Conservation (phyloP, 192 early-diverging fungal genomes). For the Chytriomyces confervae region DNA sequence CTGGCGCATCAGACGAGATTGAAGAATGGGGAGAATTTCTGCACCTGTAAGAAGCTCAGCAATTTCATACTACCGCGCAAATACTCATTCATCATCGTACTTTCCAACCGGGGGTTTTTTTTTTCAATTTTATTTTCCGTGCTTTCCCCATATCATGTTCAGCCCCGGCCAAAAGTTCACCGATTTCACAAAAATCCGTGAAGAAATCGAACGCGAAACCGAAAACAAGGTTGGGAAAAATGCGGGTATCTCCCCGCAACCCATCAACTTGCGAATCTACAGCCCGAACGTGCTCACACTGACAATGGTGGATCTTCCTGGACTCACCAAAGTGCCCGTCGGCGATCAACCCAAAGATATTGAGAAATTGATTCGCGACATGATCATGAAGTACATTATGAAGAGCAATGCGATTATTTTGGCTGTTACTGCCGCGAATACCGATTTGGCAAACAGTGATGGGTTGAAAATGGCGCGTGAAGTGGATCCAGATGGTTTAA, state of each 20-base stretch:
- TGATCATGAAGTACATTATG: slow-evolving; percentile 96
- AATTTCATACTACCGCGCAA: too few relatives aligned
- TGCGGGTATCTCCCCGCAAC: slow-evolving; percentile 86
- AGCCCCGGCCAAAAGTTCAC: slow-evolving; percentile 95
- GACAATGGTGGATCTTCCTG: slow-evolving; percentile 97
- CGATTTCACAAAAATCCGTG: slow-evolving; percentile 96
- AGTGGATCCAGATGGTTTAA: slow-evolving; percentile 95
- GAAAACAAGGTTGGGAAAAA: slow-evolving; percentile 67
- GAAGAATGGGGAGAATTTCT: slow-evolving; percentile 99
- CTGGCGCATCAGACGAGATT: slow-evolving; percentile 54
- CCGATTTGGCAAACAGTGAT: slow-evolving; percentile 99
- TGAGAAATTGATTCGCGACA: slow-evolving; percentile 96
- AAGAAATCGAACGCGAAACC: slow-evolving; percentile 94
- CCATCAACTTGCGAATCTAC: slow-evolving; percentile 97
- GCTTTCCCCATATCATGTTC: background rate
- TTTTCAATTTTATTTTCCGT: too few relatives aligned
- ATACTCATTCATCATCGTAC: background rate
- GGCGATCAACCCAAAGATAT: slow-evolving; percentile 99
- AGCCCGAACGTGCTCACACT: slow-evolving; percentile 98
- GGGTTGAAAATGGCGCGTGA: slow-evolving; percentile 97
- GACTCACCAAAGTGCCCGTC: slow-evolving; percentile 97
- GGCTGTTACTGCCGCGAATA: slow-evolving; percentile 97
- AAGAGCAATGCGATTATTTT: slow-evolving; percentile 98
- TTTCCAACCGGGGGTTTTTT: too few relatives aligned
- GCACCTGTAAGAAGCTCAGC: slow-evolving; percentile 61